Evolutionary conservation across 2,329 filamentous ascomycete species (phyloP).

Genomic region (Chaetomiaceae sp.): DNA sequence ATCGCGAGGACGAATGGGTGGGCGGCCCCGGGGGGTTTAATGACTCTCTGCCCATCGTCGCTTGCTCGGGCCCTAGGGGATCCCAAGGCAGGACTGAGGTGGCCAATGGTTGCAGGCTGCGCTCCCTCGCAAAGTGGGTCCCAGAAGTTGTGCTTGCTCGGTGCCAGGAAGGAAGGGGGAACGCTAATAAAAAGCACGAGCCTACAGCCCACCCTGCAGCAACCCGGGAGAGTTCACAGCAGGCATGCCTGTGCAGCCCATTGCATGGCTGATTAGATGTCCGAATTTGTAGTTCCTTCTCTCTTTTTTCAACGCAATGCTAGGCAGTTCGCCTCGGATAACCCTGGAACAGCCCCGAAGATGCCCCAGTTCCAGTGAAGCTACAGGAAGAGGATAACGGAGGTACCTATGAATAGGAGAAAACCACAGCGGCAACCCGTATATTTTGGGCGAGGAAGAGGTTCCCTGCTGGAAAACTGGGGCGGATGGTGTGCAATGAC

Average conservation of each 20-base stretch:
- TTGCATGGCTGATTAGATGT: no score
- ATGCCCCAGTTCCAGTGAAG: no score
- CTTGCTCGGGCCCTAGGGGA: slow-evolving; percentile 23
- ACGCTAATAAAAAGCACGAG: slow-evolving; percentile 8
- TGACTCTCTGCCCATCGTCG: slow-evolving; percentile 30
- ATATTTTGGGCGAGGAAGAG: no score
- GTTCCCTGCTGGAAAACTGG: background rate
- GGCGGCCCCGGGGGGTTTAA: slow-evolving; percentile 39
- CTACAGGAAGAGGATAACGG: no score
- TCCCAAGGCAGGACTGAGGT: slow-evolving; percentile 9
- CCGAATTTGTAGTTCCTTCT: background rate
- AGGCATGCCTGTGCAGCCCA: background rate
- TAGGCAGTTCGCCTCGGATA: background rate
- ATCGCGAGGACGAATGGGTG: slow-evolving; percentile 33
- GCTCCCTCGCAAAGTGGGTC: background rate
- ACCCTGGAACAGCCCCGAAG: no score
- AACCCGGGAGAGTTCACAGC: background rate
- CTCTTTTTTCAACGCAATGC: background rate
- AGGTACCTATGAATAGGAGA: no score
- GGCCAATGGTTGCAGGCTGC: slow-evolving; percentile 18
- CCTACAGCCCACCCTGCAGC: background rate
- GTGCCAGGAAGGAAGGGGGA: background rate
- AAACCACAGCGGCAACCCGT: no score
- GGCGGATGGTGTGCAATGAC: background rate
- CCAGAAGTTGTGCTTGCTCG: background rate